phyloP scores from a whole-genome alignment of 257 asterid species.

The Solanum chiquidenum region DNA sequence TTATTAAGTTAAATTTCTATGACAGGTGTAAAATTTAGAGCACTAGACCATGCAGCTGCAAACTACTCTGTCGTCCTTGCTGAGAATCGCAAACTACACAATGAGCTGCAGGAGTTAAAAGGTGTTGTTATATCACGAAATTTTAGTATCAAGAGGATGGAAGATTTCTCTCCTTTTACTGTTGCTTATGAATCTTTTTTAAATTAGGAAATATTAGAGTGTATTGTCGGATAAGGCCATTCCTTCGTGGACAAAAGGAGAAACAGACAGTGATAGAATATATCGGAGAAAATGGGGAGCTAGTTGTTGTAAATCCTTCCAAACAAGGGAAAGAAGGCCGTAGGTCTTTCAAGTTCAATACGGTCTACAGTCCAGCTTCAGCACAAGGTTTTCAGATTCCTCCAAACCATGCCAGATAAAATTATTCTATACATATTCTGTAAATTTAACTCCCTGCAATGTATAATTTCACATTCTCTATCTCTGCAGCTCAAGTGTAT shows the following conservation, averaged over 20 bases:
- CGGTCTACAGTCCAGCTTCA: conserved; percentile 60
- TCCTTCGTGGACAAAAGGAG: conserved; percentile 69
- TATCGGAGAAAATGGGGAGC: conserved; percentile 84
- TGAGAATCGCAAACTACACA: conserved; percentile 67
- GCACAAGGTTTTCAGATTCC: conserved; percentile 62
- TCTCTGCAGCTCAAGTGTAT: conserved; percentile 63
- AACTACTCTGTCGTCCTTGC: conserved; percentile 46
- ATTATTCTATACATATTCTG: not conserved
- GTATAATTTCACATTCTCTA: not conserved
- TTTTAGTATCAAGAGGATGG: not conserved
- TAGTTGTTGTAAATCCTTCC: conserved; percentile 57
- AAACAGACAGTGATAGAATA: conserved; percentile 56
- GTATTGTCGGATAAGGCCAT: conserved; percentile 91
- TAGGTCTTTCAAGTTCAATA: conserved; percentile 77
- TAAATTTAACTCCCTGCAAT: not conserved
- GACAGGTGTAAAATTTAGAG: conserved; percentile 39
- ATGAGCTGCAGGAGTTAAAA: conserved; percentile 82
- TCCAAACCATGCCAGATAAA: not conserved
- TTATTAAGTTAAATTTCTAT: not conserved
- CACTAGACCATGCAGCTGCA: conserved; percentile 48
- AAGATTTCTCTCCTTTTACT: not conserved
- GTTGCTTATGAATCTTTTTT: not conserved
- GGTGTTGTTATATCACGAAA: conserved; percentile 27
- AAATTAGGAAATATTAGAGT: conserved; percentile 84
- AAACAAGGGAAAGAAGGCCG: conserved; percentile 88